Evolutionary conservation across 2,329 filamentous ascomycete species (phyloP).

Genomic region (Monilinia aucupariae): DNA sequence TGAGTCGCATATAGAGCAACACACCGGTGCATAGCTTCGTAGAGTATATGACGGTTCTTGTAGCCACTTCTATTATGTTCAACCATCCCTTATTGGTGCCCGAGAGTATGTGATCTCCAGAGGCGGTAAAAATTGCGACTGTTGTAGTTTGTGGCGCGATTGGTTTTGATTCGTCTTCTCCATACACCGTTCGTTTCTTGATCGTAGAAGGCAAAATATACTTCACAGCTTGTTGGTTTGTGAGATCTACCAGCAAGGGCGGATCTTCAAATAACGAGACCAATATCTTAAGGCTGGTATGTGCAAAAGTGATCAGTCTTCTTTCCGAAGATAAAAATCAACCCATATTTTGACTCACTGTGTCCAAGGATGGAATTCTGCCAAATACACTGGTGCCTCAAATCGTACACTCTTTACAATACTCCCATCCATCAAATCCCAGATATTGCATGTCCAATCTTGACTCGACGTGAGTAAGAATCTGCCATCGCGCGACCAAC

Average conservation of each 20-base stretch:
- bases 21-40: slow-evolving; percentile 82
- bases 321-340: not conserved
- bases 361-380: slow-evolving; percentile 87
- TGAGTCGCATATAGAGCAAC: slow-evolving; percentile 81
- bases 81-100: slow-evolving; percentile 95
- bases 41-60: slow-evolving; percentile 79
- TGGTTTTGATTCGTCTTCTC: slow-evolving; percentile 72
- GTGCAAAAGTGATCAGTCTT: slow-evolving; percentile 8
- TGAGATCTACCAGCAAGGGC: slow-evolving; percentile 79
- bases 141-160: slow-evolving; percentile 90
- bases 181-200: slow-evolving; percentile 66
- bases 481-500: slow-evolving; percentile 88
- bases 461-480: slow-evolving; percentile 91
- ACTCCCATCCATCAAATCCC: slow-evolving; percentile 75
- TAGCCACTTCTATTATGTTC: slow-evolving; percentile 84
- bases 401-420: slow-evolving; percentile 79
- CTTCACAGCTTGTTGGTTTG: slow-evolving; percentile 63
- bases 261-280: slow-evolving; percentile 92
- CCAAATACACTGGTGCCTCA: slow-evolving; percentile 89
- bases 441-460: slow-evolving; percentile 93
- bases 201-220: slow-evolving; percentile 68
- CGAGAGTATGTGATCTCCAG: slow-evolving; percentile 82
- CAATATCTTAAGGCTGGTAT: slow-evolving; percentile 68
- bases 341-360: slow-evolving; percentile 51
- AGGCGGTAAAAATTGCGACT: slow-evolving; percentile 79